Evolutionary conservation across 768 basidiomycete genomes (phyloP), one percentile per base, ranked within the genome.

Genomic region (Suillus brevipes): DNA sequence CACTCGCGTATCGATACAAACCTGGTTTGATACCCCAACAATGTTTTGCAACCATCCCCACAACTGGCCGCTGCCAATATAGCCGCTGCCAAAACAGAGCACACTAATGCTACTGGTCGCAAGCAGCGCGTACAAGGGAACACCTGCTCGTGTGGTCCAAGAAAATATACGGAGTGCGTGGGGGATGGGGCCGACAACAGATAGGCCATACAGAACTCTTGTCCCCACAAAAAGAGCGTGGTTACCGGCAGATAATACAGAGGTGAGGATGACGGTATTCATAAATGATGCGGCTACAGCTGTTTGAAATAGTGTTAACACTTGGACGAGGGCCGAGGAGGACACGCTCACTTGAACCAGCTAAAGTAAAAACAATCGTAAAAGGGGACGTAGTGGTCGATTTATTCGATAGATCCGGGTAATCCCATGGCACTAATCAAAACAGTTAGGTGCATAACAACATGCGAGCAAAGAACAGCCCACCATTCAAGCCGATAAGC

Each of bases 21-120:
- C 89, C 80, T 94, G 92, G 71, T 93, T 94, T 2, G 91, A 92
- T 59, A 95, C 93, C 2, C 93, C 93, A 38, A 94, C 93, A 58
- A 95, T 87, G 69, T 91, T 94, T 73, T 94, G 93, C 47, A 93
- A 75, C 93, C 93, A 95, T 3, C 82, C 82, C 90, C 91, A 95
- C 31, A 95, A 81, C 71, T 81, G 77, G 31, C 91, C 92, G 62
- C 85, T 90, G 34, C 91, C 92, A 53, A 95, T 86, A 70, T 86
- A 93, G 68, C 88, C 90, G 57, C 84, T 87, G 8, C 84, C 86
- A 71, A 94, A 91, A 73, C 91, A 94, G 28, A 95, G 75, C 1
- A 83, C 82, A 64, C 90, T 90, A 66, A 94, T 75, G 69, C 90
- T 91, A 68, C 89, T 90, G 3, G 91, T 92, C 50, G 87, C 78